Evolutionary conservation across 441 rosid genomes (phyloP), one percentile per base, ranked within the genome.

Genomic region (Manihot esculenta): DNA sequence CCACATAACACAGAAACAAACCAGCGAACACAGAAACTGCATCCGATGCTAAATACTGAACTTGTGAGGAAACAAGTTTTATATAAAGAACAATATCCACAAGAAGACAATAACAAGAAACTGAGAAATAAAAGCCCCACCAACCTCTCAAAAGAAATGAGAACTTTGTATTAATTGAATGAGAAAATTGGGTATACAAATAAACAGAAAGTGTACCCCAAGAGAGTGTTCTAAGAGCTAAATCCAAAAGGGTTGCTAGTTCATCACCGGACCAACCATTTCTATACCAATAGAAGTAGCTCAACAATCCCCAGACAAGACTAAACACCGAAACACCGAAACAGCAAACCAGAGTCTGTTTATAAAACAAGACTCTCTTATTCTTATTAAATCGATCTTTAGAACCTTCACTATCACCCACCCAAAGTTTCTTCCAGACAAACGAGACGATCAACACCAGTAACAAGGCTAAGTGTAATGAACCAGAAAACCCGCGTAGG

Each of bases 61-160:
- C 27, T 15, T 73, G 78, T 30, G 76, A 73, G 3, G 66, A 38
- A 50, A 33, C 68, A 38, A 76, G 81, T 41, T 49, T 80, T 60
- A 27, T 62, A 73, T 50, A 72, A 30, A 75, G 64, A 78, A 82
- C 62, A 38, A 79, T 20, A 77, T 84, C 90, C 64, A 81, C 48
- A 70, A 78, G 79, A 68, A 88, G 79, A 61, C 82, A 67, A 77
- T 75, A 82, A 81, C 87, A 81, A 59, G 88, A 86, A 67, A 81
- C 23, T 58, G 77, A 74, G 20, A 79, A 58, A 77, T 78, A 87
- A 20, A 84, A 78, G 38, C 79, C 82, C 92, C 83, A 87, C 90
- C 93, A 88, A 70, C 84, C 77, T 74, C 86, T 84, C 80, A 86
- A 83, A 47, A 75, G 57, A 30, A 81, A 18, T 3, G 84, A 84